phyloP scores from a whole-genome alignment of 1,284 basidiomycete species.

The Laetiporus sulphureus region DNA sequence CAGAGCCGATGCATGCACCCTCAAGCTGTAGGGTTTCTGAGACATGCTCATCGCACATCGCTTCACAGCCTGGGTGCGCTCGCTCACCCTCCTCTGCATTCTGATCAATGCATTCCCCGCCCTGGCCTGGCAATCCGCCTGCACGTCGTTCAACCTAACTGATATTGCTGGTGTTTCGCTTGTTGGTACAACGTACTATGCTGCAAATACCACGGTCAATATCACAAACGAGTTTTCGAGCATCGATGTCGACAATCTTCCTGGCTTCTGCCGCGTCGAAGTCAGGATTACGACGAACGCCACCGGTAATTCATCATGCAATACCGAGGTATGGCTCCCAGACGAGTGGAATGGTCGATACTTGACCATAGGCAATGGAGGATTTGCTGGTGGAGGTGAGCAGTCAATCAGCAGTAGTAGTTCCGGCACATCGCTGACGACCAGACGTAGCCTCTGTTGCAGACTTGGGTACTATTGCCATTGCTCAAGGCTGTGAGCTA shows the following conservation, averaged over 20 bases:
- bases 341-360: slow-evolving; percentile 24
- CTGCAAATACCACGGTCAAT: slow-evolving; percentile 9
- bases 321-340: slow-evolving; percentile 25
- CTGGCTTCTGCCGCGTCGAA: slow-evolving; percentile 18
- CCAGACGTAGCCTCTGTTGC: slow-evolving; percentile 16
- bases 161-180: slow-evolving; percentile 8
- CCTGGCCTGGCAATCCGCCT: neutral
- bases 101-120: no score
- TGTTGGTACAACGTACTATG: slow-evolving; percentile 10
- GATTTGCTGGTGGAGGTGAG: slow-evolving; percentile 22
- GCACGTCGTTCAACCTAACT: no score
- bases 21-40: no score
- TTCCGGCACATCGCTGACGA: no score
- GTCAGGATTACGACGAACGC: slow-evolving; percentile 17
- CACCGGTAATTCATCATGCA: slow-evolving; percentile 16
- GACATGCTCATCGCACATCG: no score
- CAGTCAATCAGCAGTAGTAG: neutral
- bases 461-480: slow-evolving; percentile 21
- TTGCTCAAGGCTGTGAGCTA: slow-evolving; percentile 21
- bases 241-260: slow-evolving; percentile 11
- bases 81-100: no score
- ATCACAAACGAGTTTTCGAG: slow-evolving; percentile 10
- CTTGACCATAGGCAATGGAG: slow-evolving; percentile 23
- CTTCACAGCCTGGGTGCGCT: no score
- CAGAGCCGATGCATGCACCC: no score